Conservation (phyloP, 1,139 yeast species). For the Blastobotrys malaysiensis region DNA sequence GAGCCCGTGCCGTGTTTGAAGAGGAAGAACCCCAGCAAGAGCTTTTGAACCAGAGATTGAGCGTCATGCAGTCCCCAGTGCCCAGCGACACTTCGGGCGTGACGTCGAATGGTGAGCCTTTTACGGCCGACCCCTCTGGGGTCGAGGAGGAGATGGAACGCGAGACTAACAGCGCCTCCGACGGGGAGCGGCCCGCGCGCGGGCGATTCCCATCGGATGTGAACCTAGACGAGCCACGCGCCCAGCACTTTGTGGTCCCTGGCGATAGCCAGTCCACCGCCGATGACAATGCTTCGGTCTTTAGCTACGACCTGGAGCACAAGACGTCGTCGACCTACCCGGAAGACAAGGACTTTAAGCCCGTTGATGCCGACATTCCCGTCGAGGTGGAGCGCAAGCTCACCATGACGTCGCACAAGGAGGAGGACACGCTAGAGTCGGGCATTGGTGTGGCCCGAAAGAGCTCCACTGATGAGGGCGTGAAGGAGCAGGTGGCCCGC, state of each 20-base stretch:
- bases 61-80: conserved; percentile 19
- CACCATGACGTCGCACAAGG: conserved; percentile 33
- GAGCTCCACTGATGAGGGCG: conserved; percentile 27
- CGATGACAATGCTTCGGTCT: conserved; percentile 29
- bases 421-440: conserved; percentile 23
- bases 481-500: conserved; percentile 22
- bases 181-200: conserved; percentile 13
- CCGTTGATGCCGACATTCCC: conserved; percentile 31
- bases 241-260: conserved; percentile 11
- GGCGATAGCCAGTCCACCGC: too few species aligned
- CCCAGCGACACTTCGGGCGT: conserved; percentile 29
- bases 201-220: conserved; percentile 30
- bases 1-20: conserved; percentile 1
- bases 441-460: conserved; percentile 36
- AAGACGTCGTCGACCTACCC: conserved; percentile 30
- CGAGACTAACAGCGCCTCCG: background rate
- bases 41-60: background rate
- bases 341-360: conserved; percentile 31
- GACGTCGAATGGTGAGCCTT: conserved; percentile 30
- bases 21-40: background rate
- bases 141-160: conserved; percentile 2
- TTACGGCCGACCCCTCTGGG: conserved; percentile 15
- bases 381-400: conserved; percentile 34
- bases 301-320: conserved; percentile 34
- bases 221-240: conserved; percentile 17